Evolutionary conservation across 179 eudicot species (phyloP).

Genomic region (Beta macrorhiza): DNA sequence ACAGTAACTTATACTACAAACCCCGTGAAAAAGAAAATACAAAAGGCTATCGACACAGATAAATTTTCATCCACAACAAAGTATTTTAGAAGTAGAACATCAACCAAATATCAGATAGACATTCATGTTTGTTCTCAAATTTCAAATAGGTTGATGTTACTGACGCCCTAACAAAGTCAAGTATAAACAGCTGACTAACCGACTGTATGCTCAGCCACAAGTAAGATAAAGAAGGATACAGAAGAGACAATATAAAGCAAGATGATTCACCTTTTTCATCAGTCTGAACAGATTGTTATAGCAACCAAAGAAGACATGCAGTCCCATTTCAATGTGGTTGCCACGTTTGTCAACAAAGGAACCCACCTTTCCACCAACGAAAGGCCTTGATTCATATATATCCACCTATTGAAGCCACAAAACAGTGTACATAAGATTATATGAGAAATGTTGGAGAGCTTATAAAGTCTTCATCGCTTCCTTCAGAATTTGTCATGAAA

Average conservation of each 20-base stretch:
- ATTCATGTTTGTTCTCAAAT: not conserved
- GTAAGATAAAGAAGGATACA: not conserved
- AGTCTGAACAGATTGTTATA: constrained; percentile 92
- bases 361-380: constrained; percentile 98
- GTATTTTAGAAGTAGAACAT: not conserved
- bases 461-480: not conserved
- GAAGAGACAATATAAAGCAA: constrained; percentile 10
- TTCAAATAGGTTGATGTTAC: not conserved
- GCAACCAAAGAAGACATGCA: constrained; percentile 99
- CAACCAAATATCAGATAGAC: not conserved
- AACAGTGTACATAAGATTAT: not conserved
- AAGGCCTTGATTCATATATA: constrained; percentile 90
- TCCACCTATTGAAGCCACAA: constrained; percentile 65
- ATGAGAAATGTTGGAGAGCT: not conserved
- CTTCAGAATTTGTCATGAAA: not conserved
- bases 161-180: not conserved
- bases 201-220: not conserved
- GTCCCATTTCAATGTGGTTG: constrained; percentile 97
- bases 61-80: not conserved
- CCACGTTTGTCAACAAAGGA: constrained; percentile 91
- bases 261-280: constrained; percentile 76
- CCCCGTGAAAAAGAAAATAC: not conserved
- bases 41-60: not conserved
- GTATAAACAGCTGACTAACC: constrained; percentile 12
- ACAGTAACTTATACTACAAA: not conserved